These are phyloP conservation scores for Geranomyces variabilis DNA, from an alignment of 192 early-diverging fungal species.

Conservation along the genomic window DNA sequence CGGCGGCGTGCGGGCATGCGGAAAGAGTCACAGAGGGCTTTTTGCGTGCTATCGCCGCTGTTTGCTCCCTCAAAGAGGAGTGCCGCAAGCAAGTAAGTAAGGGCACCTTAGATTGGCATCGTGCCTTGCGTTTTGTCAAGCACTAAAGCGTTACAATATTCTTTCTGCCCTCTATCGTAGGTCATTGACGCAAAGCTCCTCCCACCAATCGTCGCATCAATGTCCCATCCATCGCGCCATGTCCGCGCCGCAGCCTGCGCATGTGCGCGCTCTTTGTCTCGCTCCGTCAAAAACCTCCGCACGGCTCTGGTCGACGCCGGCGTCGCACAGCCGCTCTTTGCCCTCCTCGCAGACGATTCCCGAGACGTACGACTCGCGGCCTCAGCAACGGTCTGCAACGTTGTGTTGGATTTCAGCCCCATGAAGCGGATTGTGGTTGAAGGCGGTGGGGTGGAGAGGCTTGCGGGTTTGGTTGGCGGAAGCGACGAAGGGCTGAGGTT, in stretches of 20 bases:
- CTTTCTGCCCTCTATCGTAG: slow-evolving; percentile 9
- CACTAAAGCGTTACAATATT: too few relatives aligned
- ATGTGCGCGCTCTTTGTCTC: slow-evolving; percentile 75
- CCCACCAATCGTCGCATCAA: slow-evolving; percentile 66
- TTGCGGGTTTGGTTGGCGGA: slow-evolving; percentile 59
- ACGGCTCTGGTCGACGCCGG: slow-evolving; percentile 81
- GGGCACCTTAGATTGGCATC: neutral
- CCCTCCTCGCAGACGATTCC: slow-evolving; percentile 65
- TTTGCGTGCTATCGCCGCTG: slow-evolving; percentile 70
- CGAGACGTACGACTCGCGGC: slow-evolving; percentile 67
- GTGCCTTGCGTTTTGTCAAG: neutral
- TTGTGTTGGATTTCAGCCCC: slow-evolving; percentile 83
- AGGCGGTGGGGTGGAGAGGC: slow-evolving; percentile 67
- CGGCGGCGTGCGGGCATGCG: slow-evolving; percentile 24
- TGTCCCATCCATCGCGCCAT: slow-evolving; percentile 57
- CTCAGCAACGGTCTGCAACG: slow-evolving; percentile 80
- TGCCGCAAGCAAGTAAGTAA: slow-evolving; percentile 64
- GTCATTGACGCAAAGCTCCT: slow-evolving; percentile 79
- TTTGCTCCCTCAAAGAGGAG: slow-evolving; percentile 72
- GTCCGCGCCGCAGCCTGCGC: slow-evolving; percentile 79
- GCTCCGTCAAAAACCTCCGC: slow-evolving; percentile 74
- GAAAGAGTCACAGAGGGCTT: slow-evolving; percentile 56
- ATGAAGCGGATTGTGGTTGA: slow-evolving; percentile 77
- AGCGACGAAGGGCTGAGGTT: slow-evolving; percentile 58
- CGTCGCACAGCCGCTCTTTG: slow-evolving; percentile 68